Evolutionary conservation across 805 yeast genomes (phyloP), one percentile per base, ranked within the genome.

Genomic region (Kazachstania martiniae): DNA sequence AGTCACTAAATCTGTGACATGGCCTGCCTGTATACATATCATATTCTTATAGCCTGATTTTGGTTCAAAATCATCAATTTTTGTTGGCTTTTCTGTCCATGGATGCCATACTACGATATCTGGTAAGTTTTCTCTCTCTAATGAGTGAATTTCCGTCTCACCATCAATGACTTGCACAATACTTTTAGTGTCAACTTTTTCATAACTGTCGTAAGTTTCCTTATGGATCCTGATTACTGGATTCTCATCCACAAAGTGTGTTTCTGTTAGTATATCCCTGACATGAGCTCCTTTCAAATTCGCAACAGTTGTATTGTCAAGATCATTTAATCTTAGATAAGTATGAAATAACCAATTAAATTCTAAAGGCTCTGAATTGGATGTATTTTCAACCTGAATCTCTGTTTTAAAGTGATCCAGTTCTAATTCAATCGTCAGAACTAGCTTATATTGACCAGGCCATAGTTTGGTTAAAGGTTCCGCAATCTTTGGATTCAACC

Each of bases 291-390:
- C 87, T 27, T 74, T 71, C 38, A 87, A 63, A 42, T 89, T 89
- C 36, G 75, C 72, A 16, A 87, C 83, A 34, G 76, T 57, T 1
- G 77, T 68, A 40, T 79, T 83, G 31, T 76, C 77, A 42, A 87
- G 74, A 47, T 85, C 94, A n/a, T 66, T 71, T 18, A 86, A 68
- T 34, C 64, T 62, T 56, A 78, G 69, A 57, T 87, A 87, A 12
- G 95, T 82, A 62, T 87, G 97, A 75, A 87, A 85, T 39, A 87
- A 69, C 79, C 94, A 83, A 56, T 86, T 82, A 72, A 87, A 87
- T 39, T 79, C 83, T 65, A 83, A 84, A 34, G 66, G 64, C 12
- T 56, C 46, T 21, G 28, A 26, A 8, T 36, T 27, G 36, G 78
- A 86, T 12, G 74, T 62, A 58, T 87, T 87, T 46, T 68, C 70